Percentiles rank a stretch among this genome's conserved stretches.
These are phyloP conservation scores for Ganoderma resinaceum DNA, from an alignment of 1,284 basidiomycete species.

Conservation along the genomic window DNA sequence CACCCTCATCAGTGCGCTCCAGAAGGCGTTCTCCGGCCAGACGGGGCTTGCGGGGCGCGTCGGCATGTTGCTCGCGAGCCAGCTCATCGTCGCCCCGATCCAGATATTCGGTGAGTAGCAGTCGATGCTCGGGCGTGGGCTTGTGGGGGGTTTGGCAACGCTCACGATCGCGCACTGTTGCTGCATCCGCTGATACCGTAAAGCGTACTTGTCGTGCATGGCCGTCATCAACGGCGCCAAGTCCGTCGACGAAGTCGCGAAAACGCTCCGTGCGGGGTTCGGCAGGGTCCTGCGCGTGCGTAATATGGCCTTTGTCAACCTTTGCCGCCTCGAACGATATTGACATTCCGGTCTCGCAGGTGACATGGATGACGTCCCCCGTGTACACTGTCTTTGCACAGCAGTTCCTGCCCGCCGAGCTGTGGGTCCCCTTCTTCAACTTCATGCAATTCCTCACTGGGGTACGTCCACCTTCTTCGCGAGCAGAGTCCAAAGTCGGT, in stretches of 20 bases:
- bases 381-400: constrained; percentile 76
- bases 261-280: constrained; percentile 80
- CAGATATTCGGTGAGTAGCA: constrained; percentile 67
- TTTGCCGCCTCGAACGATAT: neutral
- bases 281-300: constrained; percentile 76
- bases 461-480: constrained; percentile 46
- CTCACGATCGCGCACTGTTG: constrained; percentile 4
- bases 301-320: constrained; percentile 14
- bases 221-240: constrained; percentile 87
- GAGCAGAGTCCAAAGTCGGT: neutral
- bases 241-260: constrained; percentile 68
- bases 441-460: constrained; percentile 70
- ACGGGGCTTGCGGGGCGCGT: constrained; percentile 74
- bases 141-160: neutral
- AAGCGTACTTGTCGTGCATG: constrained; percentile 76
- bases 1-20: constrained; percentile 72
- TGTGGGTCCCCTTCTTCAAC: constrained; percentile 83
- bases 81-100: constrained; percentile 81
- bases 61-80: constrained; percentile 80
- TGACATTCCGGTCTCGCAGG: constrained; percentile 40
- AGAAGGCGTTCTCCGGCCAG: constrained; percentile 80
- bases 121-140: neutral
- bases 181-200: neutral
- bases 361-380: constrained; percentile 82
- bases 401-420: constrained; percentile 75